Evolutionary conservation across 352 stramenopile genomes (phyloP).

Genomic region (Globisporangium emineosum): DNA sequence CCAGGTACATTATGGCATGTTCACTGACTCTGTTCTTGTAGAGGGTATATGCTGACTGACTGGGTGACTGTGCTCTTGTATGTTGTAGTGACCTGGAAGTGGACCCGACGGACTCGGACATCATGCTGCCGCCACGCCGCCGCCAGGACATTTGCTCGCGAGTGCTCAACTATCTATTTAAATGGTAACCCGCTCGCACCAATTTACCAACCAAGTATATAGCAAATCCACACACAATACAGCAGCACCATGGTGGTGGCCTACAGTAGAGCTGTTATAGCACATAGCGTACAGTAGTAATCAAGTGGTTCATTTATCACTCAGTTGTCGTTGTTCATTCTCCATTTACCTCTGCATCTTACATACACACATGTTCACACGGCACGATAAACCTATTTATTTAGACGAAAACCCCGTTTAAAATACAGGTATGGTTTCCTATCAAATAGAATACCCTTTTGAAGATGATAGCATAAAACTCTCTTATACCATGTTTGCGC

Average conservation of each 20-base stretch:
- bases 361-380: not conserved
- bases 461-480: not conserved
- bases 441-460: not conserved
- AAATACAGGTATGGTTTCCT: too few relatives aligned
- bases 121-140: constrained; percentile 75
- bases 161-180: constrained; percentile 83
- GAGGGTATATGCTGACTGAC: not conserved
- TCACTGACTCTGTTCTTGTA: not conserved
- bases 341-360: not conserved
- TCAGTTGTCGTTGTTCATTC: too few relatives aligned
- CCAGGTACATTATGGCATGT: constrained; percentile 14
- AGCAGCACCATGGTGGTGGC: not conserved
- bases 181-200: constrained; percentile 41
- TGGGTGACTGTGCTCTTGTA: not conserved
- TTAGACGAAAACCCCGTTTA: too few relatives aligned
- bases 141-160: constrained; percentile 79
- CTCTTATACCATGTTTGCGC: constrained; percentile 10
- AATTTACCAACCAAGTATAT: not conserved
- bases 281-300: too few relatives aligned
- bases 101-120: constrained; percentile 69
- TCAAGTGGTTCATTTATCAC: too few relatives aligned
- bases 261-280: too few relatives aligned
- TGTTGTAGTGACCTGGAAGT: constrained; percentile 55
- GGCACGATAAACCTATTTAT: not conserved
- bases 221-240: not conserved